These are phyloP conservation scores for Leersia perrieri DNA, from an alignment of 176 grass and related monocot species.

Conservation along the genomic window DNA sequence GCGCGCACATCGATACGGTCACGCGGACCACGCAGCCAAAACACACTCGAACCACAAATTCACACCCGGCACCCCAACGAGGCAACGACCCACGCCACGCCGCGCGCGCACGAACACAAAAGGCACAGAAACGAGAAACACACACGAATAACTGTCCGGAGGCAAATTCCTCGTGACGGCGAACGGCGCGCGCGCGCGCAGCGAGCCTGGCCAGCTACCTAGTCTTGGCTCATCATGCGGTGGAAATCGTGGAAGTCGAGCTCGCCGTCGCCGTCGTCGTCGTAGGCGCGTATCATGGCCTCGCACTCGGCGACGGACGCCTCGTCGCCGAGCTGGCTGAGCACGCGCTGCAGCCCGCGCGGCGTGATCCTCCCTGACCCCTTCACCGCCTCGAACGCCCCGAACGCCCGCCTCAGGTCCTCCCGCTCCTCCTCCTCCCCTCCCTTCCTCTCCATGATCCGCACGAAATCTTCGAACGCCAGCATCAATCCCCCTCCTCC, in stretches of 20 bases:
- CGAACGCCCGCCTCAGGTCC: conserved; percentile 71
- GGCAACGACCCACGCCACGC: neutral
- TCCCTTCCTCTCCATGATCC: conserved; percentile 67
- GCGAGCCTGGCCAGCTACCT: neutral
- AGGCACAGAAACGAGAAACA: neutral
- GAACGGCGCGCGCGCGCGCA: neutral
- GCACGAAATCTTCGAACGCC: conserved; percentile 72
- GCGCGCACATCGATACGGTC: neutral
- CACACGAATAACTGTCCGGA: neutral
- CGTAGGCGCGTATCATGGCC: conserved; percentile 83
- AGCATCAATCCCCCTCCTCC: conserved; percentile 14
- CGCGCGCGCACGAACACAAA: neutral
- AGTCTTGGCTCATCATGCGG: conserved; percentile 69
- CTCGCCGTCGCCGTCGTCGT: conserved; percentile 86
- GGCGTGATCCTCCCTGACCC: conserved; percentile 94
- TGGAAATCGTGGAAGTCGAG: conserved; percentile 93
- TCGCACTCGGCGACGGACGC: conserved; percentile 70
- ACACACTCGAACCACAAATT: neutral
- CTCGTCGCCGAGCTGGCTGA: conserved; percentile 80
- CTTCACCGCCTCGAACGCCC: conserved; percentile 94
- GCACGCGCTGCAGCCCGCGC: conserved; percentile 74
- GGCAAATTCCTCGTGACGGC: neutral
- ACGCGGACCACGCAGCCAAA: neutral
- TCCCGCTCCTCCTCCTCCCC: conserved; percentile 64
- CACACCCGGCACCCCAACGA: neutral